Evolutionary conservation across 2,329 filamentous ascomycete genomes (phyloP).

Genomic region (Colletotrichum eleusines): DNA sequence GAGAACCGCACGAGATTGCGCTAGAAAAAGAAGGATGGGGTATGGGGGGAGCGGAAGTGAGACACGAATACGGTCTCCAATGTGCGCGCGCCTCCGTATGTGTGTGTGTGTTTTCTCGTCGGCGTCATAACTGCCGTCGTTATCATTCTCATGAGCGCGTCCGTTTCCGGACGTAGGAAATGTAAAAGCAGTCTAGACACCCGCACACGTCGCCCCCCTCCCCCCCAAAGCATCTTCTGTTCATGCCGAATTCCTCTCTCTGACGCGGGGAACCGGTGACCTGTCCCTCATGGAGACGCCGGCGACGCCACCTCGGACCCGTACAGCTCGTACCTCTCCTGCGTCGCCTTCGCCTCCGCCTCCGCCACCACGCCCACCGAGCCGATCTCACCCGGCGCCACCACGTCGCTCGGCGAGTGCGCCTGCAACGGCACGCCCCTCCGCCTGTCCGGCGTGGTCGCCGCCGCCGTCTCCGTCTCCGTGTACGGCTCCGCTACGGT

Average conservation of each 20-base stretch:
- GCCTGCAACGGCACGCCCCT: constrained; percentile 59
- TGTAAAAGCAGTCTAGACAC: not conserved
- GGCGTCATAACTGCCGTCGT: not conserved
- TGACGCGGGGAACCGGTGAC: constrained; percentile 24
- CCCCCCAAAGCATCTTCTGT: too few relatives aligned
- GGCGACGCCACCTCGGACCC: constrained; percentile 51
- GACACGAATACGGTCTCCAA: not conserved
- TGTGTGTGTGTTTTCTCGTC: not conserved
- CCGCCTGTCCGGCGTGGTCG: constrained; percentile 49
- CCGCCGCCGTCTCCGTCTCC: constrained; percentile 46
- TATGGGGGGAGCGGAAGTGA: not conserved
- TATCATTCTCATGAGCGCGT: not conserved
- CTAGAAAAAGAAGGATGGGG: not conserved
- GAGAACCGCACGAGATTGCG: not conserved
- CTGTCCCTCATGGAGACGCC: constrained; percentile 28
- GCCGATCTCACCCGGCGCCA: constrained; percentile 67
- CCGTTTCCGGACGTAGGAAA: not conserved
- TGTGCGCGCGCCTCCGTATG: not conserved
- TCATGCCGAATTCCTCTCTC: not conserved
- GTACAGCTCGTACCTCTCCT: constrained; percentile 59
- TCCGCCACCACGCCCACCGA: constrained; percentile 44
- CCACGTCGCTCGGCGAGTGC: constrained; percentile 62
- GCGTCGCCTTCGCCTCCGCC: constrained; percentile 46
- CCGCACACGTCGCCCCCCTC: not conserved
- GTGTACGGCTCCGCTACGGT: constrained; percentile 62